Evolutionary conservation across 495 filamentous ascomycete genomes (phyloP).

Genomic region (Penicillium canescens): DNA sequence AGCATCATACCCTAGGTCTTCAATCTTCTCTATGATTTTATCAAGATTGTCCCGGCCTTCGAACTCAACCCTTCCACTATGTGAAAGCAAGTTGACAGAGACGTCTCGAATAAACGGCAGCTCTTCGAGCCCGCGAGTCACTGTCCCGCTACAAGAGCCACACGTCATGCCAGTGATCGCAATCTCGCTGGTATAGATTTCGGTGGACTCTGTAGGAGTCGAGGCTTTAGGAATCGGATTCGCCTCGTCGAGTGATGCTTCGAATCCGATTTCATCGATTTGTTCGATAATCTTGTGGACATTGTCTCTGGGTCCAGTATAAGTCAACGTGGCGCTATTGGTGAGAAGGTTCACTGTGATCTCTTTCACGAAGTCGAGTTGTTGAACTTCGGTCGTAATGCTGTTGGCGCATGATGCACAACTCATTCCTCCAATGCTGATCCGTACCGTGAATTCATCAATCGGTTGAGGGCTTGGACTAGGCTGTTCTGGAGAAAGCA

Average conservation of each 20-base stretch:
- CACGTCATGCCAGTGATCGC: slow-evolving; percentile 87
- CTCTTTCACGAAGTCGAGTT: slow-evolving; percentile 52
- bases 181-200: slow-evolving; percentile 55
- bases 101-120: slow-evolving; percentile 62
- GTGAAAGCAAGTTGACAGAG: slow-evolving; percentile 68
- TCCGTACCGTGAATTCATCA: slow-evolving; percentile 39
- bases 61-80: slow-evolving; percentile 70
- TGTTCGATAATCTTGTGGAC: slow-evolving; percentile 43
- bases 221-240: slow-evolving; percentile 27
- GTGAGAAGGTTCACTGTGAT: slow-evolving; percentile 60
- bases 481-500: not conserved
- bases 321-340: slow-evolving; percentile 54
- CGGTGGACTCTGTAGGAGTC: not conserved
- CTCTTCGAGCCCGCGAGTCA: slow-evolving; percentile 64
- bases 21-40: slow-evolving; percentile 67
- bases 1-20: slow-evolving; percentile 80
- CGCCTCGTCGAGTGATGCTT: slow-evolving; percentile 50
- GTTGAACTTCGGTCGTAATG: slow-evolving; percentile 51
- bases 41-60: slow-evolving; percentile 51
- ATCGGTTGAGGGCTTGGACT: not conserved
- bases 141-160: slow-evolving; percentile 65
- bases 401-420: slow-evolving; percentile 61
- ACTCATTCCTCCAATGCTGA: slow-evolving; percentile 66
- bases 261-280: slow-evolving; percentile 59
- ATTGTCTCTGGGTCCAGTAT: slow-evolving; percentile 41